Base-by-base conservation (phyloP, 257 asterid genomes). In the Solanum tacnaense region DNA sequence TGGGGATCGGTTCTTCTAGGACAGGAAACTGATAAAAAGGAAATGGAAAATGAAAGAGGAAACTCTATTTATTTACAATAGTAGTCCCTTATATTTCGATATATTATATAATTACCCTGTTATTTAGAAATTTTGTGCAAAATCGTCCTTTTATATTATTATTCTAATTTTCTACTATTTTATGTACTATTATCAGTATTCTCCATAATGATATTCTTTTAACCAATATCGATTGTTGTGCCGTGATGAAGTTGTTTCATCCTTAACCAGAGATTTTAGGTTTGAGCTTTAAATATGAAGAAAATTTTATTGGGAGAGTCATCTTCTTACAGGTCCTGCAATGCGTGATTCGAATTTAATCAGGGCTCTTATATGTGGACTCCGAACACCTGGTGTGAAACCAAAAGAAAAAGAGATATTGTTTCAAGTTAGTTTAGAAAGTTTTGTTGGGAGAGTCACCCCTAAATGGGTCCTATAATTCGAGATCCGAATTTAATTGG, bases 21-120 rank as follows among this genome's bases (percentile, higher is more conserved):
- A 78, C 25, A 79, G 39, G 27, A 79, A 46, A 27, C 85, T 79
- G 85, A 79, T 79, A 79, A 44, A 46, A 44, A 27, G 34, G 34
- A 25, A 75, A 46, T 75, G 58, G 20, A 71, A 67, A 71, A 29
- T 16, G 39, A 73, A 73, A 34, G 16, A 32, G 38, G 35, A 41
- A 25, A n/a, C 25, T 79, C 7, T 79, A 44, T 79, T 44, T 79
- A 46, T 27, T 79, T 44, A 79, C 25, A 46, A 9, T 2, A 0
- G 0, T 5, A 5, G 39, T 79, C 85, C 84, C 16, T 79, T 79
- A 79, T 27, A 10, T 2, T 39, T 79, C 0, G 4, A 16, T 52
- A 44, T 44, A 16, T 79, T 44, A 0, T 27, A 20, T 46, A 8
- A 1, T 27, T 52, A 0, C 27, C 85, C 85, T 79, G 15, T 44